Conservation (phyloP, 495 filamentous ascomycete genomes). For the Lepraria neglecta region DNA sequence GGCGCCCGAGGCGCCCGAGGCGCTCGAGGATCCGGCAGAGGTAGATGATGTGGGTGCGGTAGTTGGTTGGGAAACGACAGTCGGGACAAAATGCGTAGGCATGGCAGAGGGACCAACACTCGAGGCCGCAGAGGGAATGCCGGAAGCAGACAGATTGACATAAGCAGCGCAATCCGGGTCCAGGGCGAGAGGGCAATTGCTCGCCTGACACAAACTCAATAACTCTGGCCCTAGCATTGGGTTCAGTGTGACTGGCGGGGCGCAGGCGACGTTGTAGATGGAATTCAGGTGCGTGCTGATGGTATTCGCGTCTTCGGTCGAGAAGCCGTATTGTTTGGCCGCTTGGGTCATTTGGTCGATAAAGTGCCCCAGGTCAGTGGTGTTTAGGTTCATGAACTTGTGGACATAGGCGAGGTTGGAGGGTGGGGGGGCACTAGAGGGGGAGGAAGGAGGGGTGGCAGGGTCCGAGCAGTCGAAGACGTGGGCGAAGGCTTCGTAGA, state of each 20-base stretch:
- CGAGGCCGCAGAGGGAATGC: background rate
- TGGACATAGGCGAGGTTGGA: background rate
- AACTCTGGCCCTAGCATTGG: constrained; percentile 35
- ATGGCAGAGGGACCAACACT: background rate
- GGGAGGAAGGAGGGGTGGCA: constrained; percentile 12
- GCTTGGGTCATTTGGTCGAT: constrained; percentile 47
- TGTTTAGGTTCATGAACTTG: constrained; percentile 50
- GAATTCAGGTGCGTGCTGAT: constrained; percentile 38
- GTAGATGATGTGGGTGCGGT: background rate
- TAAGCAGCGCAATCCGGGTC: constrained; percentile 25
- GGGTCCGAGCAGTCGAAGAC: constrained; percentile 44
- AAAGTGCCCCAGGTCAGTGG: constrained; percentile 46
- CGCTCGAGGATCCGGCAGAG: background rate
- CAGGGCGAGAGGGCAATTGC: constrained; percentile 35
- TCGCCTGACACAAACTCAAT: constrained; percentile 41
- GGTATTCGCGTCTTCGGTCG: constrained; percentile 33
- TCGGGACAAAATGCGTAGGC: background rate
- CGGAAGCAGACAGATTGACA: constrained; percentile 13
- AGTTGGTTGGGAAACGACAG: background rate
- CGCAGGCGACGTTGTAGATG: constrained; percentile 43
- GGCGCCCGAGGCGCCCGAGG: background rate
- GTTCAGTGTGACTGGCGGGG: constrained; percentile 31
- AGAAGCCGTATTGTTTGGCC: constrained; percentile 48
- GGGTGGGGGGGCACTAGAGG: constrained; percentile 4
- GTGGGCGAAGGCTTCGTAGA: constrained; percentile 50